Percentiles rank a stretch among this genome's conserved stretches.
Evolutionary conservation across 495 filamentous ascomycete species (phyloP).

Genomic region (Xylaria intraflava): DNA sequence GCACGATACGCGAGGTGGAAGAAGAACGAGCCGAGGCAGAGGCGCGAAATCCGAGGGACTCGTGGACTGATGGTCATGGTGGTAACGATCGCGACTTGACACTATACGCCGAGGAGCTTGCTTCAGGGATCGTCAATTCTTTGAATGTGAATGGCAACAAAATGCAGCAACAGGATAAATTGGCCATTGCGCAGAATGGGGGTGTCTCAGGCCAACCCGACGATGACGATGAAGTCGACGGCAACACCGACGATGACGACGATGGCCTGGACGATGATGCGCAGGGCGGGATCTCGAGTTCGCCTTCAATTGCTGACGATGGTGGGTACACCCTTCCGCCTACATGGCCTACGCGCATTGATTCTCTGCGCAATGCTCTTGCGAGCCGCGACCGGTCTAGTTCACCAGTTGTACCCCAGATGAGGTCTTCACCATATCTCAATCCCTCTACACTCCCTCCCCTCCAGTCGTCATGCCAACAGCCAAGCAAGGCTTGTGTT

Average conservation of each 20-base stretch:
- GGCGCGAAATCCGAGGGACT: conserved; percentile 45
- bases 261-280: conserved; percentile 73
- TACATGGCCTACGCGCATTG: conserved; percentile 34
- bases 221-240: conserved; percentile 67
- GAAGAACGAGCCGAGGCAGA: conserved; percentile 66
- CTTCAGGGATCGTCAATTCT: conserved; percentile 40
- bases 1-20: conserved; percentile 69
- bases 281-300: conserved; percentile 97
- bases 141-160: conserved; percentile 41
- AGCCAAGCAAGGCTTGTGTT: conserved; percentile 33
- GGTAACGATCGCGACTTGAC: conserved; percentile 41
- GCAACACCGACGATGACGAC: conserved; percentile 50
- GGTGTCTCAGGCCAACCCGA: conserved; percentile 47
- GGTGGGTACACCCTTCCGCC: conserved; percentile 59
- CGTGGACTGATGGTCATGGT: conserved; percentile 44
- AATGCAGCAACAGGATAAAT: conserved; percentile 47
- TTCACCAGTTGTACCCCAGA: conserved; percentile 22
- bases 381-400: conserved; percentile 19
- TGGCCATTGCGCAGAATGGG: conserved; percentile 50
- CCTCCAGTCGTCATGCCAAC: conserved; percentile 26
- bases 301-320: conserved; percentile 88
- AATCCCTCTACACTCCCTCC: conserved; percentile 43
- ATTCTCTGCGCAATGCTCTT: conserved; percentile 33
- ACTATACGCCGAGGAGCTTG: conserved; percentile 45
- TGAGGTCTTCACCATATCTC: conserved; percentile 49